Conservation (phyloP, 1,284 basidiomycete genomes). For the Lignosus rhinocerotis region DNA sequence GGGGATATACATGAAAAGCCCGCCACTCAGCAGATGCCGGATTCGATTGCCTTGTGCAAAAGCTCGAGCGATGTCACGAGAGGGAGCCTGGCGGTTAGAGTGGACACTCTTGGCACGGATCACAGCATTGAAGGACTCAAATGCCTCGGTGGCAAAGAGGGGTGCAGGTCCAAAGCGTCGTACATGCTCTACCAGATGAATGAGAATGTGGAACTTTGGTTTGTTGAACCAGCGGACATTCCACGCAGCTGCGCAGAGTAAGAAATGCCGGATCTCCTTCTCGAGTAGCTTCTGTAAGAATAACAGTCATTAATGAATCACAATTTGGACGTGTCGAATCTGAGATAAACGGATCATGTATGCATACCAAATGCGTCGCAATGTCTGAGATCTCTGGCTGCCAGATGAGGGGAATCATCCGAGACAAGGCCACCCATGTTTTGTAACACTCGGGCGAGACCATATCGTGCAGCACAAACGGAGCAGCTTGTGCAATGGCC, state of each 20-base stretch:
- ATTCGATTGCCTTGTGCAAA: slow-evolving; percentile 38
- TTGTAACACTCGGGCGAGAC: not conserved
- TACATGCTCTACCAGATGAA: slow-evolving; percentile 28
- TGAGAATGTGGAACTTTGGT: slow-evolving; percentile 32
- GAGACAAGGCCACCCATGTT: slow-evolving; percentile 30
- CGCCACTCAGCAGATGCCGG: slow-evolving; percentile 40
- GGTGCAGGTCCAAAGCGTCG: slow-evolving; percentile 29
- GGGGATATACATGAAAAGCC: not conserved
- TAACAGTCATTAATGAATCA: too few relatives aligned
- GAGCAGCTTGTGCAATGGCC: slow-evolving; percentile 31
- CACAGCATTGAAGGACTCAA: slow-evolving; percentile 49
- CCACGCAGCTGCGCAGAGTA: not conserved
- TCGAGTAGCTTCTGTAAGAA: slow-evolving; percentile 41
- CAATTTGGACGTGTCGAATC: not conserved
- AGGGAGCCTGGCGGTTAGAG: slow-evolving; percentile 44
- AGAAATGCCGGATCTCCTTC: slow-evolving; percentile 44
- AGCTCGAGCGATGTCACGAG: slow-evolving; percentile 40
- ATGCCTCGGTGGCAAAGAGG: slow-evolving; percentile 40
- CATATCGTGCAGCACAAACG: slow-evolving; percentile 31
- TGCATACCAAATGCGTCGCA: slow-evolving; percentile 20
- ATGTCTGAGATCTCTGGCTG: slow-evolving; percentile 32
- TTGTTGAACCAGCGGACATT: slow-evolving; percentile 31
- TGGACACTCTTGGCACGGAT: slow-evolving; percentile 43
- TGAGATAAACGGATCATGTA: not conserved
- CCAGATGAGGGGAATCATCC: slow-evolving; percentile 28